A percentile compares a stretch with the other conserved stretches of the same genome.
Conservation (phyloP, 768 basidiomycete species). For the Pleurotus tuoliensis region DNA sequence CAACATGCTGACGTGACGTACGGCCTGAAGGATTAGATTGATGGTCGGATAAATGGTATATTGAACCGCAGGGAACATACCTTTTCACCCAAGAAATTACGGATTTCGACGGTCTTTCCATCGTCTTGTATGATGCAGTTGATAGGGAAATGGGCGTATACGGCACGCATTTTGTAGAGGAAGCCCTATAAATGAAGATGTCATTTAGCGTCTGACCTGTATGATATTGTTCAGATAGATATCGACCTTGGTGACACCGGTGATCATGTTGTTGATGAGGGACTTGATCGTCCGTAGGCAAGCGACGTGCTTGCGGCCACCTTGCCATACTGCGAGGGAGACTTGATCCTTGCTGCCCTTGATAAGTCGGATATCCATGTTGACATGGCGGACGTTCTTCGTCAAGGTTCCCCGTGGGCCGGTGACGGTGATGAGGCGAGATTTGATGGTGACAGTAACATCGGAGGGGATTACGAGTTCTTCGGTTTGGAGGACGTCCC, state of each 20-base stretch:
- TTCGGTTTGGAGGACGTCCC: constrained; percentile 91
- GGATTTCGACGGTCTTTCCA: constrained; percentile 77
- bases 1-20: constrained; percentile 91
- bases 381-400: constrained; percentile 89
- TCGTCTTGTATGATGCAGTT: constrained; percentile 90
- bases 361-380: constrained; percentile 88
- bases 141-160: constrained; percentile 99
- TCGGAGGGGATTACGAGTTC: constrained; percentile 85
- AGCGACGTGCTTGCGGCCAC: constrained; percentile 96
- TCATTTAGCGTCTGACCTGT: neutral
- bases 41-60: neutral
- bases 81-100: constrained; percentile 95
- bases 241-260: constrained; percentile 88
- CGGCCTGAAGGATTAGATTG: constrained; percentile 51
- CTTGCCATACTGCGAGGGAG: constrained; percentile 95
- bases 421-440: constrained; percentile 85
- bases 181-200: constrained; percentile 66
- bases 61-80: constrained; percentile 32
- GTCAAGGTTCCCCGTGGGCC: constrained; percentile 91
- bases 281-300: constrained; percentile 96
- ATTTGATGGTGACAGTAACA: constrained; percentile 84
- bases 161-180: constrained; percentile 99
- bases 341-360: constrained; percentile 80
- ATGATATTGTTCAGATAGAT: neutral
- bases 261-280: constrained; percentile 96